Evolutionary conservation across 2,329 filamentous ascomycete genomes (phyloP).

Genomic region (Anisogramma anomala): DNA sequence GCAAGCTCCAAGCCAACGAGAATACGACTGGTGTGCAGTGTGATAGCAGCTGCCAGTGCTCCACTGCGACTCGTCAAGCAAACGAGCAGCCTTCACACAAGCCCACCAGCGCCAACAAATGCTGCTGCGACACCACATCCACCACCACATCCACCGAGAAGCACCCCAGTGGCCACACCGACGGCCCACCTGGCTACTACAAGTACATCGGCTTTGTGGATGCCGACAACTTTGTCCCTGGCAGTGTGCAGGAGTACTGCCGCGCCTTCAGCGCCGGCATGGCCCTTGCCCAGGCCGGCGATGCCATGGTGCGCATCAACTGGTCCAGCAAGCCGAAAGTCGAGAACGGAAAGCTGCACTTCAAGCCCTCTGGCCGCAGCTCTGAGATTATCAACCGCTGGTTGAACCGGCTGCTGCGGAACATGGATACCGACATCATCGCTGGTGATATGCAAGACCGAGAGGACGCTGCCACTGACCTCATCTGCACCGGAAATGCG

Average conservation of each 20-base stretch:
- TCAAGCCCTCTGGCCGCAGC: constrained; percentile 21
- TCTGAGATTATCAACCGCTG: constrained; percentile 23
- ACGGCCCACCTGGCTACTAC: constrained; percentile 5
- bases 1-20: background rate
- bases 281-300: constrained; percentile 16
- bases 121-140: background rate
- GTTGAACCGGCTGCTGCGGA: constrained; percentile 20
- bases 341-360: constrained; percentile 18
- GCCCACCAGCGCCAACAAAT: background rate
- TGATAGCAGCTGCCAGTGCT: background rate
- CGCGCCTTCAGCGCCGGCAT: constrained; percentile 23
- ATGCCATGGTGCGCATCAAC: constrained; percentile 23
- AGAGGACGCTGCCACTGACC: constrained; percentile 7
- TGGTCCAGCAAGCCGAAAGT: constrained; percentile 25
- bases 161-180: background rate
- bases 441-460: background rate
- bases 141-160: background rate
- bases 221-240: constrained; percentile 23
- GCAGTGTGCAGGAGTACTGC: constrained; percentile 24
- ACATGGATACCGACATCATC: constrained; percentile 6
- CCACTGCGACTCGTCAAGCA: too few species aligned
- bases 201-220: constrained; percentile 25
- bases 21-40: background rate
- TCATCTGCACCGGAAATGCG: constrained; percentile 24
- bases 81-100: background rate